Base-by-base conservation (phyloP, 1,284 basidiomycete genomes). In the Cerrena zonata region DNA sequence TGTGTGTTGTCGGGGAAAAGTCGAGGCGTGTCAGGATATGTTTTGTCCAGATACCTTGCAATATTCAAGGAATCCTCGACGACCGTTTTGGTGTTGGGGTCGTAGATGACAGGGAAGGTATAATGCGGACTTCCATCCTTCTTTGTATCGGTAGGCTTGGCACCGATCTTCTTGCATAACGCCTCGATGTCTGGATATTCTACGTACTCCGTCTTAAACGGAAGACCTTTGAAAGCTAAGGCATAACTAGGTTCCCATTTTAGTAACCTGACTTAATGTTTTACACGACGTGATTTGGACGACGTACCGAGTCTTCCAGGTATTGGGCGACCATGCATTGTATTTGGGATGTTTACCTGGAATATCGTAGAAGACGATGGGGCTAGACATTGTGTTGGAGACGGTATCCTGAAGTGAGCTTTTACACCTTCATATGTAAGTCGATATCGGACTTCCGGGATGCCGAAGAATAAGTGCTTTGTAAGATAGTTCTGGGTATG, bases 21-120 rank as follows among this genome's bases (percentile, higher is more conserved):
- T 24, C 46, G 49, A 3, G 61, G 65, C 0, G 67, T 65, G 38
- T 69, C 62, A 1, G 76, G 74, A 57, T 77, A 79, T 12, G 66
- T 66, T 30, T 57, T 56, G 49, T 78, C 76, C 47, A 78, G 69
- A 48, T 76, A 77, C 38, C 67, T 57, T 2, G 72, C 72, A 45
- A 78, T 79, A 15, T 48, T 48, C 12, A 58, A 24, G 1, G 75
- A 76, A 48, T 78, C 73, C 11, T 70, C 59, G 36, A 77, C 50
- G 41, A 61, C 54, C 1, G 56, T 53, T 2, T 67, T 66, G 1
- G 69, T 74, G 7, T 53, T 53, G 13, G 60, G 60, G 42, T 66
- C 64, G 45, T 59, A 37, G 3, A 47, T 61, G 49, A 58, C 56
- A 2, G 64, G 62, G 13, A 62, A 53, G 21, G 59, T 61, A 54